phyloP scores from a whole-genome alignment of 371 early-diverging fungal genomes.

The Mucor racemosus region DNA sequence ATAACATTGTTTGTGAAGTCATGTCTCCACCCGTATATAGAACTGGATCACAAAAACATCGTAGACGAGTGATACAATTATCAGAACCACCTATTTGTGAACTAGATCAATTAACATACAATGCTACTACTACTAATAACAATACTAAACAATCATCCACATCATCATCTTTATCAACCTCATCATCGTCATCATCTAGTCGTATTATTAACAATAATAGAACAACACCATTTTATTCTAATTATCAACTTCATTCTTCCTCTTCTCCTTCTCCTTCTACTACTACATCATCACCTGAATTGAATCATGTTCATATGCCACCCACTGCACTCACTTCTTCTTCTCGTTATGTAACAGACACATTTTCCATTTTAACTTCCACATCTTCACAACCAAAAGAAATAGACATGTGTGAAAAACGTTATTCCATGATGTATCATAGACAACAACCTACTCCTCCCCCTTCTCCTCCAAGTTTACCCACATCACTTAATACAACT shows the following conservation, averaged over 20 bases:
- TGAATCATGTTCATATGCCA: conserved; percentile 13
- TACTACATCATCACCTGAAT: background rate
- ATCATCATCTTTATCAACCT: conserved; percentile 2
- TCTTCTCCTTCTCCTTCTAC: background rate
- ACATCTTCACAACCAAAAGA: conserved; percentile 25
- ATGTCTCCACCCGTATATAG: conserved; percentile 38
- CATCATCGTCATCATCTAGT: background rate
- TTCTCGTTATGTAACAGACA: conserved; percentile 20
- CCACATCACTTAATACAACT: background rate
- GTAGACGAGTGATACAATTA: conserved; percentile 35
- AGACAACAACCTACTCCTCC: conserved; percentile 21
- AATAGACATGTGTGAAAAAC: conserved; percentile 35
- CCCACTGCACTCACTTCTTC: conserved; percentile 29
- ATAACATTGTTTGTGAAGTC: conserved; percentile 1
- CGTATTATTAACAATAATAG: background rate
- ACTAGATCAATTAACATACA: conserved; percentile 42
- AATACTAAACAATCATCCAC: conserved; percentile 11
- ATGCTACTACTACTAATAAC: conserved; percentile 21
- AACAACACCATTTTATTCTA: background rate
- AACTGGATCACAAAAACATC: conserved; percentile 35
- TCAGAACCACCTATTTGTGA: conserved; percentile 39
- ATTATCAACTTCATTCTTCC: background rate
- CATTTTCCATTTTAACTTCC: conserved; percentile 26
- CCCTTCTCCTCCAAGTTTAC: conserved; percentile 24
- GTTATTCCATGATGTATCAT: conserved; percentile 30